A percentile compares a stretch with the other conserved stretches of the same genome.
Evolutionary conservation across 495 filamentous ascomycete species (phyloP).

Genomic region (Lepraria neglecta): DNA sequence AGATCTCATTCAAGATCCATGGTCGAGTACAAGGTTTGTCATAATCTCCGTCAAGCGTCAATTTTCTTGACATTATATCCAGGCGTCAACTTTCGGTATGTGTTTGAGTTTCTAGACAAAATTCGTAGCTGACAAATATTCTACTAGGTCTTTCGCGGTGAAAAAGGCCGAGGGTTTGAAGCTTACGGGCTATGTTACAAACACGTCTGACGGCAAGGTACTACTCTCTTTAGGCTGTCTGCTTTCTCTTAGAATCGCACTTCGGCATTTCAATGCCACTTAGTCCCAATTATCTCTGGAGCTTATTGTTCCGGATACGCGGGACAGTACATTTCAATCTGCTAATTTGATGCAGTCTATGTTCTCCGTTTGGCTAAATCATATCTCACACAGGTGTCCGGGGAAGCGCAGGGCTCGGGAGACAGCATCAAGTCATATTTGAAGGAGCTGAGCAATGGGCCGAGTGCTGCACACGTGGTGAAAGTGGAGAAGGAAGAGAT

Average conservation of each 20-base stretch:
- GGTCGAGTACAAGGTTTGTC: constrained; percentile 47
- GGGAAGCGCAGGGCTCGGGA: constrained; percentile 75
- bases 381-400: constrained; percentile 58
- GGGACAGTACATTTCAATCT: too few relatives aligned
- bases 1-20: constrained; percentile 49
- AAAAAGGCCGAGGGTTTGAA: constrained; percentile 57
- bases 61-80: background rate
- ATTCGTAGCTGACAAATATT: constrained; percentile 20
- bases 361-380: too few relatives aligned
- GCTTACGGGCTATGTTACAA: constrained; percentile 74
- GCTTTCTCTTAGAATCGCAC: background rate
- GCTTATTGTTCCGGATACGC: background rate
- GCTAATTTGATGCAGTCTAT: too few relatives aligned
- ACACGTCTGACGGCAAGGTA: constrained; percentile 67
- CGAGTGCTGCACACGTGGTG: constrained; percentile 24
- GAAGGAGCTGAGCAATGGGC: constrained; percentile 66
- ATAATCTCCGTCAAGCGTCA: background rate
- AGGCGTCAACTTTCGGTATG: constrained; percentile 71
- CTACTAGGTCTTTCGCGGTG: constrained; percentile 59
- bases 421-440: constrained; percentile 60
- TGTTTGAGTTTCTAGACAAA: background rate
- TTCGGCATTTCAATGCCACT: background rate
- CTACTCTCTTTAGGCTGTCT: constrained; percentile 4
- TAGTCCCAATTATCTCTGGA: too few relatives aligned
- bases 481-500: constrained; percentile 54